phyloP scores from a whole-genome alignment of 176 grass and related monocot species.

The Thinopyrum elongatum region DNA sequence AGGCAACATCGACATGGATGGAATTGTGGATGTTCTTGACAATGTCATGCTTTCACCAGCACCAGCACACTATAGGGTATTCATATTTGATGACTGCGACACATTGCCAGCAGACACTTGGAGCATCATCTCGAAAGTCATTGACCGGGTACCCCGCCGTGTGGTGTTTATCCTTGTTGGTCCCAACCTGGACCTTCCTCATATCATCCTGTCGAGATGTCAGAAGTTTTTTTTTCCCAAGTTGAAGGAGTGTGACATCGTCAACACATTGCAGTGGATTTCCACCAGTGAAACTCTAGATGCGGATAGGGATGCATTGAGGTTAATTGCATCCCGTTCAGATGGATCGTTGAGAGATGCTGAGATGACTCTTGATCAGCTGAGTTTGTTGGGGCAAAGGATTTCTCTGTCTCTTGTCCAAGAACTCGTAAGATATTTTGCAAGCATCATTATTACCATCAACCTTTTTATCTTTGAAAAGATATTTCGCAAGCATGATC shows the following conservation, averaged over 20 bases:
- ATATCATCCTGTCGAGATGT: slow-evolving; percentile 79
- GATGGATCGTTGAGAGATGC: slow-evolving; percentile 94
- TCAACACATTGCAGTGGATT: slow-evolving; percentile 67
- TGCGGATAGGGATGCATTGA: slow-evolving; percentile 84
- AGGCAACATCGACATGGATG: slow-evolving; percentile 70
- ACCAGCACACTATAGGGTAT: slow-evolving; percentile 69
- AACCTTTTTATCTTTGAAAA: neutral
- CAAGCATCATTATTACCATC: neutral
- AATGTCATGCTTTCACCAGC: slow-evolving; percentile 53
- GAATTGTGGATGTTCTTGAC: slow-evolving; percentile 60
- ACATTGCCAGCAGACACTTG: slow-evolving; percentile 62
- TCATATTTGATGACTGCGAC: slow-evolving; percentile 86
- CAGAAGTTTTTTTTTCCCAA: slow-evolving; percentile 98
- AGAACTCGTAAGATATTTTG: slow-evolving; percentile 84
- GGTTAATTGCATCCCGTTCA: slow-evolving; percentile 68
- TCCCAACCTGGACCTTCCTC: slow-evolving; percentile 77
- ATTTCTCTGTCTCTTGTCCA: slow-evolving; percentile 88
- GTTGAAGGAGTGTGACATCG: slow-evolving; percentile 79
- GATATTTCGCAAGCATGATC: neutral
- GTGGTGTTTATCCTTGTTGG: slow-evolving; percentile 81
- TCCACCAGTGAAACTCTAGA: slow-evolving; percentile 78
- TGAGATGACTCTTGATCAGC: slow-evolving; percentile 94
- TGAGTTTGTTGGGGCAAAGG: slow-evolving; percentile 89
- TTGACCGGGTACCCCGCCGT: slow-evolving; percentile 62
- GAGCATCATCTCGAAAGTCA: slow-evolving; percentile 67